phyloP scores from a whole-genome alignment of 2,329 filamentous ascomycete genomes.

The Alternaria incomplexa region DNA sequence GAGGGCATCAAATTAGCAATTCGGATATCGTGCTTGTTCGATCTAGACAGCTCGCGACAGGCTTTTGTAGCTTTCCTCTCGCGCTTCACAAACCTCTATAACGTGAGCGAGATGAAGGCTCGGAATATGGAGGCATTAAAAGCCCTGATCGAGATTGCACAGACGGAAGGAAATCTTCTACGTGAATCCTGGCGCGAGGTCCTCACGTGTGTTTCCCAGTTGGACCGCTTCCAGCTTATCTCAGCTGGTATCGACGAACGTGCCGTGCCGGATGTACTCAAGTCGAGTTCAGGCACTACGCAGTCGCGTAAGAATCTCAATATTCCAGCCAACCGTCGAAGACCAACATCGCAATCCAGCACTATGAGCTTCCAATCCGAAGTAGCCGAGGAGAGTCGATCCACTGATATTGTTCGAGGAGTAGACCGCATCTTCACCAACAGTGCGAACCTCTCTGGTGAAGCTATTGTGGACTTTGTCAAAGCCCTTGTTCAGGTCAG shows the following conservation, averaged over 20 bases:
- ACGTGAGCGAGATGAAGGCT: constrained; percentile 90
- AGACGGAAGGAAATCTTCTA: constrained; percentile 88
- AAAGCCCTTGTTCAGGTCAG: constrained; percentile 92
- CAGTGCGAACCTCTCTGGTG: constrained; percentile 88
- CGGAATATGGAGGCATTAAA: constrained; percentile 97
- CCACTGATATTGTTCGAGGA: constrained; percentile 88
- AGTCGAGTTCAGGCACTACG: constrained; percentile 67
- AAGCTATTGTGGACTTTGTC: constrained; percentile 95
- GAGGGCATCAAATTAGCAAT: constrained; percentile 96
- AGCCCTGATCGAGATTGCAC: constrained; percentile 86
- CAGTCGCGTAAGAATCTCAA: constrained; percentile 73
- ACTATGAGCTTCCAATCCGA: constrained; percentile 68
- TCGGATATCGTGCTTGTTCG: constrained; percentile 90
- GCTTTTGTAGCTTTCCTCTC: constrained; percentile 93
- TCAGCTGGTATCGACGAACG: constrained; percentile 94
- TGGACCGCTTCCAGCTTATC: constrained; percentile 93
- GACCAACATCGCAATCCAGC: constrained; percentile 53
- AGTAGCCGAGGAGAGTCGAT: constrained; percentile 89
- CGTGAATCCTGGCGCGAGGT: constrained; percentile 95
- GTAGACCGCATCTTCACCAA: constrained; percentile 98
- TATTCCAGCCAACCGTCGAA: constrained; percentile 59
- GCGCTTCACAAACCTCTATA: constrained; percentile 94
- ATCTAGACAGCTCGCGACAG: constrained; percentile 88
- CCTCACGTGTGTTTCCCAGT: constrained; percentile 91
- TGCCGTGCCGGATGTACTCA: constrained; percentile 85